Conservation (phyloP, 2,329 filamentous ascomycete species). For the Colletotrichum incanum region DNA sequence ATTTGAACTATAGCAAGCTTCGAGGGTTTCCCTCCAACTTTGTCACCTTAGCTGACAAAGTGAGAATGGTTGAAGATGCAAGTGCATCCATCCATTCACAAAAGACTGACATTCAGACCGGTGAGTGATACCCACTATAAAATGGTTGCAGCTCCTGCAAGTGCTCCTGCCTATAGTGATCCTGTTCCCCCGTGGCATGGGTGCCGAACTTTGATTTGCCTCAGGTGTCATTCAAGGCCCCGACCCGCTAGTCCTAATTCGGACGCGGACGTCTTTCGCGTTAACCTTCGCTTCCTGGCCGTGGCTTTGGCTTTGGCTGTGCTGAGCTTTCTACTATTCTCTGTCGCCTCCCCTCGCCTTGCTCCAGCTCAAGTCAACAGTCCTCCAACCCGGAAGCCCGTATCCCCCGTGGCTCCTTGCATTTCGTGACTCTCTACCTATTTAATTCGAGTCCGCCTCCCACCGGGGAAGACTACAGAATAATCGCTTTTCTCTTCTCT, state of each 20-base stretch:
- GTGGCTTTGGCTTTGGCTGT: not conserved
- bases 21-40: not conserved
- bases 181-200: not conserved
- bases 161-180: not conserved
- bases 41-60: not conserved
- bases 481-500: not conserved
- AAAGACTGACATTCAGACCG: not conserved
- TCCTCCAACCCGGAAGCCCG: not conserved
- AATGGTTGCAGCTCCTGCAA: not conserved
- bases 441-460: not conserved
- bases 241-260: not conserved
- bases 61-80: not conserved
- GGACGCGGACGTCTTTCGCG: constrained; percentile 13
- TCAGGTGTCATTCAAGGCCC: not conserved
- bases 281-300: not conserved
- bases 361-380: not conserved
- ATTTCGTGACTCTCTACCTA: not conserved
- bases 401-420: not conserved
- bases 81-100: not conserved
- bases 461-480: not conserved
- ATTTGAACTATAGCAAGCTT: not conserved
- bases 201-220: constrained; percentile 2
- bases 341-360: constrained; percentile 1
- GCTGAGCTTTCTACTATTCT: constrained; percentile 16
- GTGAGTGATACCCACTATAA: not conserved